phyloP scores from a whole-genome alignment of 176 grass and related monocot species.

The Triticum dicoccoides region DNA sequence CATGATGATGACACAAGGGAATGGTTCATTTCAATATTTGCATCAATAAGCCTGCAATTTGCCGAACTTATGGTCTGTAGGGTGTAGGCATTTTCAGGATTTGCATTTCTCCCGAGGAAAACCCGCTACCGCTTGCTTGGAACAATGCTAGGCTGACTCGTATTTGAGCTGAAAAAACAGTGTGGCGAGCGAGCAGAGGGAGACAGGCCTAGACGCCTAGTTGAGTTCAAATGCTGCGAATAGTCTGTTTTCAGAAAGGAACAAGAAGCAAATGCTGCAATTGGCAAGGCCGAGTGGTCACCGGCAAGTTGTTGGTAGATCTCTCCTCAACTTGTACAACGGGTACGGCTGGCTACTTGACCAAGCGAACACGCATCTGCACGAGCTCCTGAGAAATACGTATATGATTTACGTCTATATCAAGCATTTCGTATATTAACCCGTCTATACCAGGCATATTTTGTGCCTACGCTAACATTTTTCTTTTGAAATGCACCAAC shows the following conservation, averaged over 20 bases:
- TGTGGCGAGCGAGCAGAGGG: too few species aligned
- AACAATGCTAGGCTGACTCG: too few species aligned
- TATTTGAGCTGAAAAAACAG: too few species aligned
- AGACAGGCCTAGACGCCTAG: too few species aligned
- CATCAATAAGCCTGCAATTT: background rate
- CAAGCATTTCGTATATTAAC: slow-evolving; percentile 39
- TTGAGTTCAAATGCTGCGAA: too few species aligned
- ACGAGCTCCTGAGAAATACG: too few species aligned
- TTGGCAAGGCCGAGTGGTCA: slow-evolving; percentile 9
- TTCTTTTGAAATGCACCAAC: slow-evolving; percentile 2
- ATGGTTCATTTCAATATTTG: background rate
- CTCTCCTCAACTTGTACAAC: slow-evolving; percentile 25
- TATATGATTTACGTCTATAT: too few species aligned
- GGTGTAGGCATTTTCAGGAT: background rate
- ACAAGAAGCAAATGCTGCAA: background rate
- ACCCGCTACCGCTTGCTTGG: too few species aligned
- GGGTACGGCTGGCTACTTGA: background rate
- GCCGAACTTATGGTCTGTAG: background rate
- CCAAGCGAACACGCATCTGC: too few species aligned
- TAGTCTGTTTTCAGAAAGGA: too few species aligned
- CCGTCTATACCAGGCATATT: slow-evolving; percentile 13
- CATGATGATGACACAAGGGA: background rate
- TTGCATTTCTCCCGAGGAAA: too few species aligned
- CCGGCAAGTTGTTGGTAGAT: background rate
- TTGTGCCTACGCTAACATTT: background rate